Evolutionary conservation across 2,329 filamentous ascomycete genomes (phyloP), one percentile per base, ranked within the genome.

Genomic region (Cladosporium sp.): DNA sequence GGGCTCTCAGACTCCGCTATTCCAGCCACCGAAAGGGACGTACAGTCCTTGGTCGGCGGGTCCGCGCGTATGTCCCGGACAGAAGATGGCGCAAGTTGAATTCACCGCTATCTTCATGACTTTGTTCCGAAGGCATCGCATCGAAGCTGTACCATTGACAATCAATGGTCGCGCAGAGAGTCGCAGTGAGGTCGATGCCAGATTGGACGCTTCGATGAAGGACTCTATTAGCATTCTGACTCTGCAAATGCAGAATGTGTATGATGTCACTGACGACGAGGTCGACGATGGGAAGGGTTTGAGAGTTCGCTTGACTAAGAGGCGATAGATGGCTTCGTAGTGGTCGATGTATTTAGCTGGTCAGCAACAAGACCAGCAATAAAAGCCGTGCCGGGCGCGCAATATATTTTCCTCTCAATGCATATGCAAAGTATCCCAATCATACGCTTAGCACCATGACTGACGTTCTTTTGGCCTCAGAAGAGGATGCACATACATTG

Each of bases 81-180:
- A 75, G 66, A 79, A 79, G 59, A 77, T 81, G 69, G 68, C 77
- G 1, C 75, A 81, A 63, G 77, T 81, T 2, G 78, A 81, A 61
- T 79, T 80, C 60, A 71, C 73, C 3, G 72, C 70, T 10, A 70
- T 75, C 2, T 59, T 81, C 19, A 61, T 71, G 53, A 68, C 68
- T 2, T 57, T 78, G 10, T 59, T 66, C 22, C 43, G 61, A 14
- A 53, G 51, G 40, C 52, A 58, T 49, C 43, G 56, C 5, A 53
- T 66, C 9, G 58, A 62, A 28, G 61, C 57, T 14, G 58, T 62
- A 19, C 46, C 56, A 14, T 41, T 60, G 16, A 40, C 45, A 10
- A 38, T 49, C 10, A 48, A 38, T n/a, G 54, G 46, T 4, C 43
- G 43, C n/a, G 31, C 34, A 16, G 60, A 64, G 43, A 55, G 18